Percentiles rank a stretch among this genome's conserved stretches.
These are phyloP conservation scores for Trichoderma sp. DNA, from an alignment of 2,329 filamentous ascomycete genomes.

Conservation along the genomic window DNA sequence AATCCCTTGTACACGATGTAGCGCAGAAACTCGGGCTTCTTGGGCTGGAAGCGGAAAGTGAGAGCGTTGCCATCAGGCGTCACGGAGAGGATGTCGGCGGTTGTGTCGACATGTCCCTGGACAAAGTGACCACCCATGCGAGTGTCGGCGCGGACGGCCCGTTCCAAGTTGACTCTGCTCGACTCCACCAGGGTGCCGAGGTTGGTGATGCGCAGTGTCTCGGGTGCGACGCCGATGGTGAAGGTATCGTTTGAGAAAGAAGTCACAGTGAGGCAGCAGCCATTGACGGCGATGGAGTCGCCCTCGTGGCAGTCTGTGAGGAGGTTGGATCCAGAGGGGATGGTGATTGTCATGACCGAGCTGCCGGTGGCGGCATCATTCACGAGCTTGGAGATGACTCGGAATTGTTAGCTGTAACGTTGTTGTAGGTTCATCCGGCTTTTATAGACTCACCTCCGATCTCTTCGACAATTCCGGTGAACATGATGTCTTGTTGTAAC, in stretches of 20 bases:
- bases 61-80: slow-evolving; percentile 85
- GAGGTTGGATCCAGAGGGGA: slow-evolving; percentile 65
- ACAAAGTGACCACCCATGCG: slow-evolving; percentile 99
- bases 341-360: slow-evolving; percentile 82
- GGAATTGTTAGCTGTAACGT: slow-evolving; percentile 26
- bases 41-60: slow-evolving; percentile 78
- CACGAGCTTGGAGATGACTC: slow-evolving; percentile 81
- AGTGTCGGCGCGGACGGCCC: slow-evolving; percentile 84
- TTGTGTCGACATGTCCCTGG: slow-evolving; percentile 94
- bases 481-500: slow-evolving; percentile 59
- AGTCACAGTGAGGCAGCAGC: slow-evolving; percentile 89
- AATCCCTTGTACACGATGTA: slow-evolving; percentile 98
- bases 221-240: slow-evolving; percentile 90
- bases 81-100: slow-evolving; percentile 69
- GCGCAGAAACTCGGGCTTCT: slow-evolving; percentile 64
- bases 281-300: slow-evolving; percentile 94
- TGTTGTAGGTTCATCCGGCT: background rate
- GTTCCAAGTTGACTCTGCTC: slow-evolving; percentile 84
- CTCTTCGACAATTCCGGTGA: slow-evolving; percentile 90
- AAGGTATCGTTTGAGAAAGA: slow-evolving; percentile 57
- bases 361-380: slow-evolving; percentile 79
- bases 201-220: slow-evolving; percentile 94
- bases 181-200: slow-evolving; percentile 68
- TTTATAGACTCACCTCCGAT: slow-evolving; percentile 71
- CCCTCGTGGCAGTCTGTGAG: slow-evolving; percentile 81